Base-by-base conservation (phyloP, 345 rosid species). In the Erysimum cheiranthoides region DNA sequence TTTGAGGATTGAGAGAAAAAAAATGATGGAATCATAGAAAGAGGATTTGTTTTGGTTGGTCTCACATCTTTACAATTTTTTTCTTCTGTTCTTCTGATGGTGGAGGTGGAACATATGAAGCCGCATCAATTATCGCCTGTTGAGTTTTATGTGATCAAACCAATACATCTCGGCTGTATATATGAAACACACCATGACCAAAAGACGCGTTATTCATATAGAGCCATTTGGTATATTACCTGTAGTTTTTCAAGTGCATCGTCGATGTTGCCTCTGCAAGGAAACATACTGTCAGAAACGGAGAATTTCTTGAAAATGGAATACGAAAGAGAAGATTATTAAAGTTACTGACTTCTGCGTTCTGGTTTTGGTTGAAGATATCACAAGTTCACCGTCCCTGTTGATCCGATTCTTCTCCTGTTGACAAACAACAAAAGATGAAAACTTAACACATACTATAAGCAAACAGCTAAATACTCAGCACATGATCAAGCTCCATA, bases 31-130 rank as follows among this genome's bases (percentile, higher is more conserved):
- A 25, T 17, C 3, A 47, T 46, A 4, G 8, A 50, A 60, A 17
- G 52, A 45, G 34, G 36, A 39, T 42, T 30, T 42, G 60, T 21
- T 45, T 47, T 35, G 34, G 61, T 21, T 39, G 73, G 49, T 49
- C 90, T 81, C 72, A 89, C 96, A 93, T 60, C 80, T 88, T 89
- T 11, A 88, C 90, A 35, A 89, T 92, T 78, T 88, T 92, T 83
- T 95, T 95, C 86, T 93, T 95, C 80, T 95, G 93, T 82, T 95
- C 99, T 83, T 95, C 97, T 32, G 98, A 87, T 61, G 99, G 99
- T 63, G 98, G 97, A 1, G 98, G 99, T 7, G 98, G 97, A 61
- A 96, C 94, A 70, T 91, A 93, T 8, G 98, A 79, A 63, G 98
- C 98, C 46, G 90, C 98, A 73, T 93, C 90, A 49, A 93, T 96